These are phyloP conservation scores for Boletellus ananiceps DNA, from an alignment of 768 basidiomycete species.

Conservation along the genomic window DNA sequence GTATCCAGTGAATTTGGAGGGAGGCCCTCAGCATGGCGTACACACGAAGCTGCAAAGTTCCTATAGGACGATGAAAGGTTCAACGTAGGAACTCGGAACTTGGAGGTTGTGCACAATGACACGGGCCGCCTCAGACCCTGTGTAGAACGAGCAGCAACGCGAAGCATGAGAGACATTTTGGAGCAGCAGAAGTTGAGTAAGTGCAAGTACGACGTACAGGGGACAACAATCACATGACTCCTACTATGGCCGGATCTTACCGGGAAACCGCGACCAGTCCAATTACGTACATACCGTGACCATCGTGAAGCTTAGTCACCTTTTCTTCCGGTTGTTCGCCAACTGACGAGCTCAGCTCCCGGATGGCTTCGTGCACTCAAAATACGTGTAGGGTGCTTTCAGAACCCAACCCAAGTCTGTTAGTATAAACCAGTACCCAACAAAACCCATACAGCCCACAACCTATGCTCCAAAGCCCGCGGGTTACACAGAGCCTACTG, in stretches of 20 bases:
- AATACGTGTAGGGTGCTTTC: no score
- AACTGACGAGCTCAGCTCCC: no score
- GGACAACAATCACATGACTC: slow-evolving; percentile 23
- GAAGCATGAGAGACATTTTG: slow-evolving; percentile 21
- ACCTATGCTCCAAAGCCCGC: no score
- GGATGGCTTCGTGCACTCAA: no score
- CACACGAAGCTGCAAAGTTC: slow-evolving; percentile 23
- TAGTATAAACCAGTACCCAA: no score
- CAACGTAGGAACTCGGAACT: background rate
- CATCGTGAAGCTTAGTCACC: no score
- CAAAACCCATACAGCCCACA: no score
- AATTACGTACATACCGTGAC: no score
- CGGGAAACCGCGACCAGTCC: no score
- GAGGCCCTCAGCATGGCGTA: slow-evolving; percentile 25
- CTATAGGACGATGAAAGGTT: slow-evolving; percentile 10
- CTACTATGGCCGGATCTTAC: background rate
- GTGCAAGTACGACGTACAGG: slow-evolving; percentile 1
- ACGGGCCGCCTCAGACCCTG: slow-evolving; percentile 5
- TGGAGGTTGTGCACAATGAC: background rate
- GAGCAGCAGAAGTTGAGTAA: background rate
- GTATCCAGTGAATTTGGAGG: slow-evolving; percentile 61
- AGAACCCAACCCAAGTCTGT: no score
- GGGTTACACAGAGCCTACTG: no score
- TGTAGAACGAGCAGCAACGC: slow-evolving; percentile 16
- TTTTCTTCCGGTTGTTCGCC: no score